These are phyloP conservation scores for Jaltomata sinuosa DNA, from an alignment of 257 asterid genomes.

Conservation along the genomic window DNA sequence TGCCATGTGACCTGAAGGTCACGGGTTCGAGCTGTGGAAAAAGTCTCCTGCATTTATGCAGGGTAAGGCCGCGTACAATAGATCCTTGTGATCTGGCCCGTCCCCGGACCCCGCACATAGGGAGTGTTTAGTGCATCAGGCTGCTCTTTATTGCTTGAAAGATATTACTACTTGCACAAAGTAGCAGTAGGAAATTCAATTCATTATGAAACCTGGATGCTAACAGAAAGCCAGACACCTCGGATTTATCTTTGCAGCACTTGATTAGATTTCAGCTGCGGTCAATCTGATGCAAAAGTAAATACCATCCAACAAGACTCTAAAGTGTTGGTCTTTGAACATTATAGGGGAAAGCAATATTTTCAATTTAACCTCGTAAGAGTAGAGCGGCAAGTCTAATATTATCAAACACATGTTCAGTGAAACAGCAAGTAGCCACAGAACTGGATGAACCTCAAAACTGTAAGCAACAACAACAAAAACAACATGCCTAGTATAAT, in stretches of 20 bases:
- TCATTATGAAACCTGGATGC: background rate
- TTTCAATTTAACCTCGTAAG: background rate
- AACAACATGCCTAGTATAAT: too few species aligned
- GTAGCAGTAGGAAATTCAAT: background rate
- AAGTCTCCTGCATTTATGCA: too few species aligned
- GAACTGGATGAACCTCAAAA: background rate
- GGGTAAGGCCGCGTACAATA: too few species aligned
- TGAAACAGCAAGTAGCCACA: background rate
- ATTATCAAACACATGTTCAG: background rate
- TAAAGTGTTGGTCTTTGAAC: background rate
- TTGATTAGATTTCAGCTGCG: background rate
- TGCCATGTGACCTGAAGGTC: too few species aligned
- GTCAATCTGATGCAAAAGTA: background rate
- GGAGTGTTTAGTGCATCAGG: too few species aligned
- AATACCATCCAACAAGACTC: background rate
- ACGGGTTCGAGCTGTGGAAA: too few species aligned
- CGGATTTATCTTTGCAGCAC: background rate
- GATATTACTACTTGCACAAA: background rate
- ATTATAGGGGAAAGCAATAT: background rate
- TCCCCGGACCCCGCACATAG: too few species aligned
- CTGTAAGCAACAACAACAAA: background rate
- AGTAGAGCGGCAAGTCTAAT: background rate
- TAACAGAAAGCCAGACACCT: background rate
- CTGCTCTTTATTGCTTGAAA: too few species aligned
- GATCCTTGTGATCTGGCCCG: too few species aligned